Base-by-base conservation (phyloP, 495 filamentous ascomycete genomes). In the Glonium stellatum region DNA sequence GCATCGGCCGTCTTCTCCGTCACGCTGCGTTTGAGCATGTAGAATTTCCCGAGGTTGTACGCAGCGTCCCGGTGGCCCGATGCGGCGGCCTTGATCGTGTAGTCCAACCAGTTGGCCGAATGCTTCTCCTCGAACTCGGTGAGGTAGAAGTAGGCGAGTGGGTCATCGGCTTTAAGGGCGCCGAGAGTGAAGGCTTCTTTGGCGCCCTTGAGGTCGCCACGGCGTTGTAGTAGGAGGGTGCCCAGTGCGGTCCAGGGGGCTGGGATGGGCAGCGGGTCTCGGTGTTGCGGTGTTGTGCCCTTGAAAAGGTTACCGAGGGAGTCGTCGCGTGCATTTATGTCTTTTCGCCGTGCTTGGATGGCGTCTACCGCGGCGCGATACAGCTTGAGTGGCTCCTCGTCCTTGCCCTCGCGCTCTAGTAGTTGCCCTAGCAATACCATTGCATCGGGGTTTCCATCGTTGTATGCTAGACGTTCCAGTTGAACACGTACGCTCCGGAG, bases 81-180 rank as follows among this genome's bases (percentile, higher is more conserved):
- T 13, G 58, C 48, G 21, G 65, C 65, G 13, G 65, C 65, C 51
- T 62, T 64, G 25, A 19, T 64, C 58, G 60, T 68, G 51, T 62
- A 62, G n/a, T 52, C 47, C 10, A 62, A 44, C 65, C 65, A 68
- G 13, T 53, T 15, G 15, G 37, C 21, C 27, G 31, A 60, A 22
- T 41, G 25, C 21, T 41, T 31, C 0, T 27, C 22, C 19, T 62
- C 42, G 22, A 62, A 42, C 37, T 44, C 49, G 13, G 65, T 58
- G 55, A 64, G 65, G 34, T 57, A 37, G 59, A 59, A 68, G 55
- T 57, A 65, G 9, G 62, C 44, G 8, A 64, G 22, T 11, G 65
- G 65, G 37, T 68, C 65, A 42, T 65, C 65, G 22, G 25, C 55
- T 41, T 64, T 31, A 4, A 59, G 21, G 11, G 65, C 65, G 11